These are phyloP conservation scores for Alternaria gansuensis DNA, from an alignment of 2,329 filamentous ascomycete genomes.

Conservation along the genomic window DNA sequence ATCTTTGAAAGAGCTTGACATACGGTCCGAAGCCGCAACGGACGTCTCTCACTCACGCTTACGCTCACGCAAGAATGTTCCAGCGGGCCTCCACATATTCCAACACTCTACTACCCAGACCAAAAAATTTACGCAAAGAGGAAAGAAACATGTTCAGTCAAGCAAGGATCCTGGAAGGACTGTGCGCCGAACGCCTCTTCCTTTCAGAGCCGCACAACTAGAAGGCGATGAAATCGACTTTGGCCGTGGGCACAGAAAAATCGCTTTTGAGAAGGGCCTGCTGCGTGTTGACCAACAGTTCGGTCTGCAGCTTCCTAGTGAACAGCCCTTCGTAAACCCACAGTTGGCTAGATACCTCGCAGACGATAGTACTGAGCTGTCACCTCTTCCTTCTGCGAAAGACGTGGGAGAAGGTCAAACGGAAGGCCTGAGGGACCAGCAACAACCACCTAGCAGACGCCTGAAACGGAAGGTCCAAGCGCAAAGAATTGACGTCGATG, in stretches of 20 bases:
- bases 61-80: slow-evolving; percentile 12
- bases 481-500: slow-evolving; percentile 58
- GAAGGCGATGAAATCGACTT: slow-evolving; percentile 55
- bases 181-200: slow-evolving; percentile 13
- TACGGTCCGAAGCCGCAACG: slow-evolving; percentile 3
- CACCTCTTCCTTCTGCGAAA: slow-evolving; percentile 29
- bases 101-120: slow-evolving; percentile 13
- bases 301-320: slow-evolving; percentile 14
- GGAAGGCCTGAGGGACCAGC: slow-evolving; percentile 1
- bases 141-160: neutral
- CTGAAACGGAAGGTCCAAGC: slow-evolving; percentile 53
- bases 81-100: slow-evolving; percentile 24
- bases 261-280: slow-evolving; percentile 51
- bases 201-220: slow-evolving; percentile 53
- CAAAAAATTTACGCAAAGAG: slow-evolving; percentile 9
- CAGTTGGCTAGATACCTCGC: slow-evolving; percentile 48
- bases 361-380: slow-evolving; percentile 38
- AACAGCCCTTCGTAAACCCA: slow-evolving; percentile 35
- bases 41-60: neutral
- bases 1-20: slow-evolving; percentile 8
- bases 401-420: slow-evolving; percentile 27
- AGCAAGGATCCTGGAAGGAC: slow-evolving; percentile 3
- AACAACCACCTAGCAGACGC: slow-evolving; percentile 32
- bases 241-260: slow-evolving; percentile 45
- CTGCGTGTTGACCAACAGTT: slow-evolving; percentile 43